Evolutionary conservation across 805 yeast species (phyloP), one percentile per base, ranked within the genome.

Genomic region (Priceomyces fermenticarens): DNA sequence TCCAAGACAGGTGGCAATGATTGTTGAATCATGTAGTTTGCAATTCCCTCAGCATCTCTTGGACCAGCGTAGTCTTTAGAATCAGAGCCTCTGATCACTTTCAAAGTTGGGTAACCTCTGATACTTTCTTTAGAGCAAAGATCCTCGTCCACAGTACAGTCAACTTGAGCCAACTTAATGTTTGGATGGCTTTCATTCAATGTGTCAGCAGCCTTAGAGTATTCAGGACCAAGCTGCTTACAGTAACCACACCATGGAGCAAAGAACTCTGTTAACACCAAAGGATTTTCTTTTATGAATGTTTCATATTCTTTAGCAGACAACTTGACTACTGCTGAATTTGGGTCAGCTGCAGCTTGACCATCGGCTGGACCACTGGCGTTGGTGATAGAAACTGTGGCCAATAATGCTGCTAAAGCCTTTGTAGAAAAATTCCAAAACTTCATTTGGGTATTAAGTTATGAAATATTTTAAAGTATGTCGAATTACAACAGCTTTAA

Each of bases 171-270:
- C 56, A 88, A 70, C 54, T 80, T 78, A 62, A 86, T 82, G 40
- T 77, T 70, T 46, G 85, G 78, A 51, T 65, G 56, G 26, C 62
- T 26, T 38, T 72, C 77, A 36, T 72, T 73, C 58, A 86, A 72
- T 13, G 57, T 52, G 51, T 82, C 80, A 38, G 91, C 88, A 39
- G 96, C 96, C 52, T 77, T 64, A 39, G 80, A 71, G 52, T 75
- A 86, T 63, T 88, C 83, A 28, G 96, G 96, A 10, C 88, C 96
- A 49, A 88, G 69, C 37, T 77, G 77, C 73, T 90, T 88, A 76
- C 97, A 90, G 70, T 90, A 93, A 12, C 97, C 97, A 75, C 97
- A 90, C 97, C 98, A 91, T 61, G 97, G 95, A 12, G 96, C 96
- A 62, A 83, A 88, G 67, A 88, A 88, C 66, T 88, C 95, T 14